Base-by-base conservation (phyloP, 768 basidiomycete species). In the Boletellus emodensis region DNA sequence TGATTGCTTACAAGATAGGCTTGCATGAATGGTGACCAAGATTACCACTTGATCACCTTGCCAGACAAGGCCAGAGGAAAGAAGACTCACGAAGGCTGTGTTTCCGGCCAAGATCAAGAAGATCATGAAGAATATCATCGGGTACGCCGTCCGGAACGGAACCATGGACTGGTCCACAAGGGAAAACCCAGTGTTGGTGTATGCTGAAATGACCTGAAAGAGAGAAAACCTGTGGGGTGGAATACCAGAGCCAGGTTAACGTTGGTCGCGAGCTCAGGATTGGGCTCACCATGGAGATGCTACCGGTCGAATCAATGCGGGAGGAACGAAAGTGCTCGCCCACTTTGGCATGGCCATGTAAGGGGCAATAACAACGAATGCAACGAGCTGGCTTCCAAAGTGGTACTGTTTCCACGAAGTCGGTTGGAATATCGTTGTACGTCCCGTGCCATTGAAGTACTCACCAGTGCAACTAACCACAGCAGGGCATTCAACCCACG, bases 141-240 rank as follows among this genome's bases (percentile, higher is more conserved):
- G 79, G 61, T 91, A 93, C 15, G 92, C 94, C 18, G 62, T 74
- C 62, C 93, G 90, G 67, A 96, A 97, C 0, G 93, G 94, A 3
- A 95, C 46, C 92, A 99, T 91, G 12, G 90, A 94, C 54, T 80
- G 75, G 67, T 99, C 95, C 13, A 85, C 84, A 6, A 95, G 76
- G 13, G 90, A 93, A 68, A 81, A 83, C 20, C 94, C 94, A 1
- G 88, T 84, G 60, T 96, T 96, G 26, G 87, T 90, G 64, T 90
- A 96, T 1, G 92, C 79, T 0, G 94, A 94, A 22, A 89, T 78
- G 20, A 85, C 79, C 64, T 95, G 91, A 61, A 92, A 97, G 8
- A 81, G 65, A 0, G 93, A 81, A 62, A 88, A 94, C 90, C 90
- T 92, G 44, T 22, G 20, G 20, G 9, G 12, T 11, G 30, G 12